These are phyloP conservation scores for Penicillium alfredii DNA, from an alignment of 495 filamentous ascomycete genomes.

Conservation along the genomic window DNA sequence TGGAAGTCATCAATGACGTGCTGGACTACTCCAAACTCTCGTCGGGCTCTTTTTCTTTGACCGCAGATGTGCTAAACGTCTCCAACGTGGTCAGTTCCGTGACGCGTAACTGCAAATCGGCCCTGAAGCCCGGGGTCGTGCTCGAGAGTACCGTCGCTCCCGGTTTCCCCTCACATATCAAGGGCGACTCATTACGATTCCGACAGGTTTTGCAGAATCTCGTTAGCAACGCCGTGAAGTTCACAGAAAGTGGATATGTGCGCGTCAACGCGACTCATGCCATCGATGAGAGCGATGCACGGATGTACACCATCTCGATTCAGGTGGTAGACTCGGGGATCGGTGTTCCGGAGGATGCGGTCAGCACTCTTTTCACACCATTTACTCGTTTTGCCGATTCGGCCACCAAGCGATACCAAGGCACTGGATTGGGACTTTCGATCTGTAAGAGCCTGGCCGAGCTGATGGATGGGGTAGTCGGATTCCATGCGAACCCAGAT, in stretches of 20 bases:
- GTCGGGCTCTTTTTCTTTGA: constrained; percentile 74
- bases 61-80: constrained; percentile 64
- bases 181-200: constrained; percentile 71
- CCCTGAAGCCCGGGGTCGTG: constrained; percentile 52
- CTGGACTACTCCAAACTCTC: constrained; percentile 86
- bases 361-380: constrained; percentile 71
- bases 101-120: constrained; percentile 45
- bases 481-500: constrained; percentile 48
- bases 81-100: constrained; percentile 50
- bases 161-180: constrained; percentile 32
- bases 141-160: constrained; percentile 47
- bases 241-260: constrained; percentile 69
- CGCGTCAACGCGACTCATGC: constrained; percentile 50
- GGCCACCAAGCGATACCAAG: constrained; percentile 68
- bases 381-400: constrained; percentile 83
- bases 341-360: constrained; percentile 71
- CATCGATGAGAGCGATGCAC: constrained; percentile 32
- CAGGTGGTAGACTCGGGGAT: constrained; percentile 76
- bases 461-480: constrained; percentile 74
- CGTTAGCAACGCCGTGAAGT: constrained; percentile 85
- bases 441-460: constrained; percentile 78
- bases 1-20: constrained; percentile 87
- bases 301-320: constrained; percentile 41
- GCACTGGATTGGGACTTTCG: constrained; percentile 74
- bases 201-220: constrained; percentile 82